phyloP scores from a whole-genome alignment of 2,329 filamentous ascomycete genomes.

The Raffaelea deltoideospora region DNA sequence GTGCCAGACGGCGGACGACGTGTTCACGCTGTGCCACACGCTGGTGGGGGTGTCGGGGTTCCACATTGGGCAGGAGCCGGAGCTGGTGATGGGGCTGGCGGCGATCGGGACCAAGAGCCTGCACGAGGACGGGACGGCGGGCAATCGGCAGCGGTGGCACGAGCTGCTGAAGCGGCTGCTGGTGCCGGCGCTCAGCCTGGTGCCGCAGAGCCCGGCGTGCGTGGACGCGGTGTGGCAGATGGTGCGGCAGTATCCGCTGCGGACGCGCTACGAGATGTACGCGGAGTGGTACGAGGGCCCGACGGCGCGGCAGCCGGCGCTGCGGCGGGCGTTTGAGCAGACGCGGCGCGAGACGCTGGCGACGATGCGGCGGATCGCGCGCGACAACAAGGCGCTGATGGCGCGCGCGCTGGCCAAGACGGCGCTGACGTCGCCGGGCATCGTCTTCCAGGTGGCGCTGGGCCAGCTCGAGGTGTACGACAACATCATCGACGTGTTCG shows the following conservation, averaged over 20 bases:
- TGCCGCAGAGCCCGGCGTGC: slow-evolving; percentile 66
- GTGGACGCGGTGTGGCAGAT: slow-evolving; percentile 80
- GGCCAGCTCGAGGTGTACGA: slow-evolving; percentile 86
- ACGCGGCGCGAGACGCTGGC: slow-evolving; percentile 68
- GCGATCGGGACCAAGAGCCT: slow-evolving; percentile 71
- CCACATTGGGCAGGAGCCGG: slow-evolving; percentile 73
- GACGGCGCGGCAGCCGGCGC: slow-evolving; percentile 60
- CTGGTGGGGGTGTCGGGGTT: slow-evolving; percentile 76
- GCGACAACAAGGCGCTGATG: slow-evolving; percentile 75
- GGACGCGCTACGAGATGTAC: slow-evolving; percentile 74
- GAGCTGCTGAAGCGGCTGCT: slow-evolving; percentile 70
- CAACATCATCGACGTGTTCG: slow-evolving; percentile 87
- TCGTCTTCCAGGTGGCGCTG: slow-evolving; percentile 81
- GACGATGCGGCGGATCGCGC: slow-evolving; percentile 76
- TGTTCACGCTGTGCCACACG: slow-evolving; percentile 74
- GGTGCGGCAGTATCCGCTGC: slow-evolving; percentile 61
- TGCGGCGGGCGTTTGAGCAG: slow-evolving; percentile 63
- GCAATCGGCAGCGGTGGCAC: slow-evolving; percentile 67
- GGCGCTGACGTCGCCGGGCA: slow-evolving; percentile 77
- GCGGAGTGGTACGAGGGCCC: slow-evolving; percentile 80
- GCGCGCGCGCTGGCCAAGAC: slow-evolving; percentile 80
- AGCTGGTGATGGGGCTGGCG: slow-evolving; percentile 66
- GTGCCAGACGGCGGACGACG: slow-evolving; percentile 79
- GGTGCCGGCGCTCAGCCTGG: slow-evolving; percentile 78
- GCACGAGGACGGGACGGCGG: slow-evolving; percentile 49